Base-by-base conservation (phyloP, 768 basidiomycete genomes). In the Amanita muscaria region DNA sequence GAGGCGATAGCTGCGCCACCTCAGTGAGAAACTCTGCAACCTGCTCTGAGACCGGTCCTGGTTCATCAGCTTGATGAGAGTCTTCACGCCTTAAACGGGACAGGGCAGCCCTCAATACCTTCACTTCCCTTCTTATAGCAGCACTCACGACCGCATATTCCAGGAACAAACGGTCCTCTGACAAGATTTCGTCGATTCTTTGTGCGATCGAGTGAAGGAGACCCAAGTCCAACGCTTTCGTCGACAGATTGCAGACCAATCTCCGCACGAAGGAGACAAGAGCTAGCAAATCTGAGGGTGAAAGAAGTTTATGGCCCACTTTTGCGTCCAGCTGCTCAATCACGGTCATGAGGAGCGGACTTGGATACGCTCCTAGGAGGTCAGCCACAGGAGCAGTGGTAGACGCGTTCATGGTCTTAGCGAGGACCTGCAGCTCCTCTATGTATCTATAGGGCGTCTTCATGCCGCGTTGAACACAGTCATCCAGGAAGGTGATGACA, bases 401-500 rank as follows among this genome's bases (percentile, higher is more conserved):
- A 6, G 52, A 29, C 30, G 54, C 5, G 42, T 55, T 41, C 23
- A 12, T 19, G 25, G 38, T 27, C 6, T 27, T 39, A 48, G 52
- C 42, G 16, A 78, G 56, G 0, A 60, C 54, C 5, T 71, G 59
- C 49, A 81, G 61, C 18, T 80, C 80, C 53, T 96, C 92, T 42
- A 94, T 70, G 56, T 94, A 97, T 22, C 78, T 74, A 58, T 91
- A 87, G 0, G 90, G 88, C 2, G 83, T 84, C 60, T 85, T 89
- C 50, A 83, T 57, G 52, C 83, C 91, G 14, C 88, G 72, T 46
- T 84, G 81, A 2, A 86, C 70, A 55, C 90, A 94, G 40, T 92
- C 89, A 51, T 97, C 93, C 9, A 96, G 53, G 64, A 96, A 91
- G 0, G 61, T 47, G 14, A 84, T 64, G 21, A 82, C 74, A 33